Evolutionary conservation across 495 filamentous ascomycete genomes (phyloP), one percentile per base, ranked within the genome.

Genomic region (Haplographium delicatum): DNA sequence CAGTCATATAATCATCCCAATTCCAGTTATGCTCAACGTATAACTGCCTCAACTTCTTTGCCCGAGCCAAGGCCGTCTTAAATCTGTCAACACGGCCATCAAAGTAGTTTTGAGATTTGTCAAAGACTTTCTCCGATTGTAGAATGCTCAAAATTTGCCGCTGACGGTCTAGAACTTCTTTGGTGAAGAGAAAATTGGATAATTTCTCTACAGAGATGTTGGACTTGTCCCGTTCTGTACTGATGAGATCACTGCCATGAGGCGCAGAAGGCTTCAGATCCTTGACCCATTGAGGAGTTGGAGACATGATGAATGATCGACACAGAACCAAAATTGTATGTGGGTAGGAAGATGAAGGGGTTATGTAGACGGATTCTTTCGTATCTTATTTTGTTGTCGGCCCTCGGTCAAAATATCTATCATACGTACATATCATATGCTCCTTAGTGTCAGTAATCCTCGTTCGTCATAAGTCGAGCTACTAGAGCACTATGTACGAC

Each of bases 91-190:
- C 74, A 30, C 82, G 71, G 41, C 83, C 81, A 47, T 75, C 65
- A 44, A 79, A 79, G 64, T 85, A 82, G 54, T 85, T 86, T 53
- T 82, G 77, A 4, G 76, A 79, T 62, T 85, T 86, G 62, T 85
- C 79, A 53, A 86, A 86, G 38, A 83, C 74, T 55, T 77, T 73
- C 42, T 86, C 80, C 0, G 69, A 52, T 57, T 79, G 64, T 4
- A 86, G 70, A 7, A 84, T 64, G 11, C 70, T 55, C 10, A 86
- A 62, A 7, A 86, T 66, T 7, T 65, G 62, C 5, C 74, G 56
- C 57, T 81, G 78, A 23, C 74, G 68, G 20, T 77, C 65, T 11
- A 85, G 61, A 2, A 68, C 62, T 43, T 82, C 71, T 58, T 73
- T 75, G 5, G 78, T 80, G 59, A 81, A 79, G 8, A 86, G 70